Conservation (phyloP, 2,329 filamentous ascomycete genomes). For the Ophiosphaerella herpotricha region DNA sequence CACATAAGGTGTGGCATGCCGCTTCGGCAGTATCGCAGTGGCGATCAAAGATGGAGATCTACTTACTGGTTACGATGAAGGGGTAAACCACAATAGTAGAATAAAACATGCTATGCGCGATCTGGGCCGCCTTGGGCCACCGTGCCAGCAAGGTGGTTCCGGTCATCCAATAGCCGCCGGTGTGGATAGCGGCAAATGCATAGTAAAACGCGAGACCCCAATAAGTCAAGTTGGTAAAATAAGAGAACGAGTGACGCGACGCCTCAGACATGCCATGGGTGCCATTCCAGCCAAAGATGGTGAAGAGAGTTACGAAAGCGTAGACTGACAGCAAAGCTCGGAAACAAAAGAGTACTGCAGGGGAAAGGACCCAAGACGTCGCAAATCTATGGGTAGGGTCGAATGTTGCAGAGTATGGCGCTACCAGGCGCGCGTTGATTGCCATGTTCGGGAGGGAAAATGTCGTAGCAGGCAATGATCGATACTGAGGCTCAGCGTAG, state of each 20-base stretch:
- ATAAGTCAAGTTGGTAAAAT: conserved; percentile 81
- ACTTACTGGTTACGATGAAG: conserved; percentile 52
- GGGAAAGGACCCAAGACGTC: conserved; percentile 80
- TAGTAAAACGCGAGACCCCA: conserved; percentile 85
- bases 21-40: neutral
- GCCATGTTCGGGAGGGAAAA: conserved; percentile 22
- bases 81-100: conserved; percentile 50
- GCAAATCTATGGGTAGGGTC: conserved; percentile 67
- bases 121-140: conserved; percentile 46
- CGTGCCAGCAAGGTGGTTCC: conserved; percentile 43
- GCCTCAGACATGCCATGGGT: conserved; percentile 54
- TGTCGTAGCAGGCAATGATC: conserved; percentile 6
- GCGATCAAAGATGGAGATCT: neutral
- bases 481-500: neutral
- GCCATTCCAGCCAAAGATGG: conserved; percentile 69
- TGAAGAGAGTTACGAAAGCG: conserved; percentile 70
- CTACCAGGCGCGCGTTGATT: conserved; percentile 25
- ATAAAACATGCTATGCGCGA: conserved; percentile 49
- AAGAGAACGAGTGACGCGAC: conserved; percentile 67
- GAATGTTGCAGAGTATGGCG: conserved; percentile 38
- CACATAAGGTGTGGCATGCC: neutral
- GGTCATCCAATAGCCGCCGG: conserved; percentile 62
- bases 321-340: conserved; percentile 64
- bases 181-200: conserved; percentile 69
- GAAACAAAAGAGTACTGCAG: conserved; percentile 63